Conservation (phyloP, 2,329 filamentous ascomycete species). For the Gaeumannomyces sp. region DNA sequence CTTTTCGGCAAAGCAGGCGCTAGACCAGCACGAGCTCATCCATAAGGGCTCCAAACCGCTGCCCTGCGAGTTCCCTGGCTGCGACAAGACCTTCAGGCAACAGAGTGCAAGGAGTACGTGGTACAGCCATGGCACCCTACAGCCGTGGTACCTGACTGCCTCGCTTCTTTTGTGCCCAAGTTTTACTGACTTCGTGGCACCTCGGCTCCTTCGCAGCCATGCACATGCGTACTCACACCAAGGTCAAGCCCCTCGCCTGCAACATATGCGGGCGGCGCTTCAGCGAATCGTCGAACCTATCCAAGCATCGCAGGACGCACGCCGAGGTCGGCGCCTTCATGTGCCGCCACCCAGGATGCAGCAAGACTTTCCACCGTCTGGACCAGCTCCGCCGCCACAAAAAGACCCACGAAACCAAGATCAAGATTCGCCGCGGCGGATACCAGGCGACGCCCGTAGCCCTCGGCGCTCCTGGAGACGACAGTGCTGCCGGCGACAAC, state of each 20-base stretch:
- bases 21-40: constrained; percentile 60
- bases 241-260: constrained; percentile 56
- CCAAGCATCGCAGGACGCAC: constrained; percentile 60
- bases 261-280: constrained; percentile 54
- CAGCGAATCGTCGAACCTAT: constrained; percentile 59
- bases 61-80: constrained; percentile 44
- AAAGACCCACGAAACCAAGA: constrained; percentile 23
- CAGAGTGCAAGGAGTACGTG: constrained; percentile 59
- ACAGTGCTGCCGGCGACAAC: neutral
- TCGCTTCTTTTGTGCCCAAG: neutral
- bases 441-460: neutral
- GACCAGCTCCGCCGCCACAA: constrained; percentile 56
- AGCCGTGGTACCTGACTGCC: too few species aligned
- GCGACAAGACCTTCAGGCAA: constrained; percentile 56
- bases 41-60: constrained; percentile 62
- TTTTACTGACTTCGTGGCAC: neutral
- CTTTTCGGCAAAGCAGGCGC: constrained; percentile 61
- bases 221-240: constrained; percentile 60
- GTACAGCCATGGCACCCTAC: neutral
- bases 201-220: constrained; percentile 40
- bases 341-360: constrained; percentile 43
- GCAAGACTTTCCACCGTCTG: constrained; percentile 51
- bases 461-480: neutral
- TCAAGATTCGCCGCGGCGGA: neutral
- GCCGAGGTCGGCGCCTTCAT: constrained; percentile 43